Percentiles rank a stretch among this genome's conserved stretches.
Conservation (phyloP, 1,284 basidiomycete species). For the Fomitopsis schrenkii region DNA sequence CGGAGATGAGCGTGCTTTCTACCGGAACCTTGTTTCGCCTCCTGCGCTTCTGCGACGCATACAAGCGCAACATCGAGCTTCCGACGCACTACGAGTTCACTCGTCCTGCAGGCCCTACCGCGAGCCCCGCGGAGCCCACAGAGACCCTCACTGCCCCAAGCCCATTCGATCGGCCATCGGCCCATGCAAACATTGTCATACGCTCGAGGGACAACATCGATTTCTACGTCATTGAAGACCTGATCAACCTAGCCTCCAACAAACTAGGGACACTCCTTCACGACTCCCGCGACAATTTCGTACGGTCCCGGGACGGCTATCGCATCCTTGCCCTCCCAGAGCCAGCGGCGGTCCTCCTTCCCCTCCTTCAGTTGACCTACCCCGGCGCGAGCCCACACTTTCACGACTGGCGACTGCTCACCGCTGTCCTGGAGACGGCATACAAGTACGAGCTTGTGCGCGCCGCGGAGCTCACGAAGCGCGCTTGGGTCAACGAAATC, state of each 20-base stretch:
- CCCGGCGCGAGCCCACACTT: neutral
- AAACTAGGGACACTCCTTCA: neutral
- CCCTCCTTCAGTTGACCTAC: constrained; percentile 3
- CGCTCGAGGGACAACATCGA: constrained; percentile 4
- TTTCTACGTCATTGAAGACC: constrained; percentile 6
- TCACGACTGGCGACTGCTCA: neutral
- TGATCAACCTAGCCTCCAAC: constrained; percentile 2
- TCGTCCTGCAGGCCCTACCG: neutral
- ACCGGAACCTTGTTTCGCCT: constrained; percentile 9
- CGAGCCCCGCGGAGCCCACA: neutral
- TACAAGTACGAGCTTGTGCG: constrained; percentile 18
- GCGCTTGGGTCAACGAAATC: constrained; percentile 6
- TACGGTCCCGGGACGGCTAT: neutral
- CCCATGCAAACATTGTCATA: constrained; percentile 4
- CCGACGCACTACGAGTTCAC: neutral
- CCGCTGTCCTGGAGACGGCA: constrained; percentile 10
- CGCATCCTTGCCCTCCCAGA: neutral
- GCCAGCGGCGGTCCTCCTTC: neutral
- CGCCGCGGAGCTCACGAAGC: constrained; percentile 6
- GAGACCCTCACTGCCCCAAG: neutral
- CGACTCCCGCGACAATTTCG: neutral
- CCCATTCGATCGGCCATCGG: neutral
- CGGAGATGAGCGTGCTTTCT: constrained; percentile 11
- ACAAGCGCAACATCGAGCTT: neutral
- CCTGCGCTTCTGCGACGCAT: constrained; percentile 1